phyloP scores from a whole-genome alignment of 495 filamentous ascomycete genomes.

The Amorphotheca resinae region DNA sequence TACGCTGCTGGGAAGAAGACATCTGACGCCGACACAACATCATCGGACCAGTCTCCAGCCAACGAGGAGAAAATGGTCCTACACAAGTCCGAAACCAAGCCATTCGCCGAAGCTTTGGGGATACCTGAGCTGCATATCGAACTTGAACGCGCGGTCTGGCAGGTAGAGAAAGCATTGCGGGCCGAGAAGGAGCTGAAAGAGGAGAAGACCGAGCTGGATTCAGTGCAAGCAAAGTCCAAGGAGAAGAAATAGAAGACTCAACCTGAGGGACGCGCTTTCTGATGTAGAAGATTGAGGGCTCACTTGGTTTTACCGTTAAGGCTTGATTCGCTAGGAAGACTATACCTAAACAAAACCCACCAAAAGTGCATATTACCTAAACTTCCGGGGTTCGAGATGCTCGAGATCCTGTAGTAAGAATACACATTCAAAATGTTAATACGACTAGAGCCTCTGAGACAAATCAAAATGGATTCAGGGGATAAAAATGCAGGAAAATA shows the following conservation, averaged over 20 bases:
- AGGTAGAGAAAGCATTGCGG: slow-evolving; percentile 59
- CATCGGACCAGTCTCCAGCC: slow-evolving; percentile 11
- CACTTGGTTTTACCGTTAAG: too few species aligned
- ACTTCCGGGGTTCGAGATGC: too few species aligned
- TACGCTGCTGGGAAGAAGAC: slow-evolving; percentile 39
- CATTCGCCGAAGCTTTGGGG: slow-evolving; percentile 57
- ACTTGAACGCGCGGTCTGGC: slow-evolving; percentile 77
- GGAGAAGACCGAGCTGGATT: slow-evolving; percentile 19
- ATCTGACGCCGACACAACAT: neutral
- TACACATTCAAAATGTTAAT: too few species aligned
- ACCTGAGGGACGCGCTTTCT: too few species aligned
- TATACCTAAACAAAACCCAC: too few species aligned
- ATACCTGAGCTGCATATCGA: slow-evolving; percentile 79
- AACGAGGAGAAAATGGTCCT: slow-evolving; percentile 44
- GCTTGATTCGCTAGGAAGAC: too few species aligned
- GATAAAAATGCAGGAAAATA: too few species aligned
- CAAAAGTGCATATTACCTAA: too few species aligned
- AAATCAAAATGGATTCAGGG: too few species aligned
- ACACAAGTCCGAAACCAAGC: slow-evolving; percentile 43
- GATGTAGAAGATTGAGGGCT: too few species aligned
- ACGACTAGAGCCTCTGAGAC: too few species aligned
- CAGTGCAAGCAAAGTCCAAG: slow-evolving; percentile 3
- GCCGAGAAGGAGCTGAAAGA: slow-evolving; percentile 28
- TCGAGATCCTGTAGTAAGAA: too few species aligned
- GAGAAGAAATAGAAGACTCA: slow-evolving; percentile 7